Evolutionary conservation across 2,329 filamentous ascomycete species (phyloP), one percentile per base, ranked within the genome.

Genomic region (Domatiomyces globalis): DNA sequence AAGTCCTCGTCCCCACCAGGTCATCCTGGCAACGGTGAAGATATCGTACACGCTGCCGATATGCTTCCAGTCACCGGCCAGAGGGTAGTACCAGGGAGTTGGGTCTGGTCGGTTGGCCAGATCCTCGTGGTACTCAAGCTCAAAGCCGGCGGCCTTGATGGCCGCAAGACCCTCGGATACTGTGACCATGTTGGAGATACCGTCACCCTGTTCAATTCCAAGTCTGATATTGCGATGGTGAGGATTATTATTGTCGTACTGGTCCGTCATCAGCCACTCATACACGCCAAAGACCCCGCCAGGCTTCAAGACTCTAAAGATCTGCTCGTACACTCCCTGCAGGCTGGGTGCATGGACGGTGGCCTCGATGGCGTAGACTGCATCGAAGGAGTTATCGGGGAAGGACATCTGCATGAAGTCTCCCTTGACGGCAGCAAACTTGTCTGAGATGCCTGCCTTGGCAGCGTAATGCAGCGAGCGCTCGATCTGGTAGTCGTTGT

Each of bases 371-470:
- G 89, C 90, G 66, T 96, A 96, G 49, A 95, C 87, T 52, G 87
- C 88, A 62, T 96, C 92, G 69, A 96, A 96, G 18, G 75, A 80
- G 75, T 94, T 87, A 65, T 92, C 85, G 46, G 85, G 83, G 74
- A 96, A 96, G 19, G 82, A 82, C 87, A 96, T 94, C 81, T 95
- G 87, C 90, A 96, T 96, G 68, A 98, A 98, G 65, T 96, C 90
- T 49, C 89, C 90, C 78, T 96, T 95, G 65, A 87, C 84, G 63
- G 87, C 96, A 57, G 77, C 77, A 60, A 95, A 73, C 73, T 95
- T 87, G 63, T 86, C 69, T 1, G 83, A 77, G 49, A 96, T 74
- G 49, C 83, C 83, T 71, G 94, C 87, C 70, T 87, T 87, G 56
- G 77, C 71, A 2, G 89, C 87, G 66, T 95, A 95, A 50, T 77